Conservation (phyloP, 2,329 filamentous ascomycete species). For the Karstenula rhodostoma region DNA sequence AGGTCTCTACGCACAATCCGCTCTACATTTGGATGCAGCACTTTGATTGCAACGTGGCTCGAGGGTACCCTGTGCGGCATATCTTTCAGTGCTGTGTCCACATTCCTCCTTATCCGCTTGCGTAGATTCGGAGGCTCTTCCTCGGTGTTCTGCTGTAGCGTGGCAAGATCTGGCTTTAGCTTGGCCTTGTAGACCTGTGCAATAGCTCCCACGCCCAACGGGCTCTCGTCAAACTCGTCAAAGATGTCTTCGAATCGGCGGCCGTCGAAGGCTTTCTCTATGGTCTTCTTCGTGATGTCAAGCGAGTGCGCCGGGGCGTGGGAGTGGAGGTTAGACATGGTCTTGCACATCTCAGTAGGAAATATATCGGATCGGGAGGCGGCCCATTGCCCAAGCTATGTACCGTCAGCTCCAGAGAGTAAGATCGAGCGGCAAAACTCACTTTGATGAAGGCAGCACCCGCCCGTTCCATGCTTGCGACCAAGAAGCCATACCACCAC, state of each 20-base stretch:
- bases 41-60: constrained; percentile 92
- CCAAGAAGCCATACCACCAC: constrained; percentile 94
- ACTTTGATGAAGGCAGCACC: constrained; percentile 98
- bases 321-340: constrained; percentile 95
- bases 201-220: constrained; percentile 92
- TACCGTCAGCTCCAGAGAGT: constrained; percentile 24
- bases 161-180: constrained; percentile 79
- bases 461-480: constrained; percentile 87
- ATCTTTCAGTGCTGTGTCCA: constrained; percentile 86
- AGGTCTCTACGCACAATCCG: constrained; percentile 89
- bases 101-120: constrained; percentile 77
- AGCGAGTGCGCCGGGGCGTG: constrained; percentile 93
- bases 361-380: constrained; percentile 97
- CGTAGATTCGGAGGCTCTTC: constrained; percentile 65
- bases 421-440: constrained; percentile 18
- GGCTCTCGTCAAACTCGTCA: constrained; percentile 89
- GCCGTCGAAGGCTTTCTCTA: constrained; percentile 82
- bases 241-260: constrained; percentile 89
- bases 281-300: constrained; percentile 77
- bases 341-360: constrained; percentile 85
- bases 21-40: constrained; percentile 91
- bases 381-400: constrained; percentile 93
- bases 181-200: constrained; percentile 98
- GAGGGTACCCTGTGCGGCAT: constrained; percentile 86
- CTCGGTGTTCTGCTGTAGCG: constrained; percentile 66